Evolutionary conservation across 2,329 filamentous ascomycete species (phyloP).

Genomic region (Scedosporium boydii): DNA sequence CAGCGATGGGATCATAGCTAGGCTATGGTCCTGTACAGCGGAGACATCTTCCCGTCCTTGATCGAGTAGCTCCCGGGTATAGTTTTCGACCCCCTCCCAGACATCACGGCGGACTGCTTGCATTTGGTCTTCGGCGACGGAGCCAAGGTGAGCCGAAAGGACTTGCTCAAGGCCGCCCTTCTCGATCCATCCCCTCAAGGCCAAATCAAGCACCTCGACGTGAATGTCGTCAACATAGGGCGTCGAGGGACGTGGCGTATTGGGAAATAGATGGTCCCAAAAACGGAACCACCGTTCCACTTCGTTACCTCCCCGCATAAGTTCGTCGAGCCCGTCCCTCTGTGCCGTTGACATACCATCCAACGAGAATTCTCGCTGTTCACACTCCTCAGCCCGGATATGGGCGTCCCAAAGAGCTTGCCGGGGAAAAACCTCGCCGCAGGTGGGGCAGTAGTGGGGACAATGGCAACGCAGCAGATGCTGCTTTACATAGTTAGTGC

Average conservation of each 20-base stretch:
- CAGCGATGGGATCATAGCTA: too few relatives aligned
- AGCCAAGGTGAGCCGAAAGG: neutral
- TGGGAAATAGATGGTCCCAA: neutral
- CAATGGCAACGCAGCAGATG: neutral
- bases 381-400: neutral
- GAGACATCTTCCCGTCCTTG: too few relatives aligned
- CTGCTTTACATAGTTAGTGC: slow-evolving; percentile 1
- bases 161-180: neutral
- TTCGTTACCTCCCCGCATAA: neutral
- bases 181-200: neutral
- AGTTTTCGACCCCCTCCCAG: too few relatives aligned
- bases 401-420: neutral
- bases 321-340: neutral
- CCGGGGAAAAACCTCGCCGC: neutral
- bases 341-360: neutral
- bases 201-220: neutral
- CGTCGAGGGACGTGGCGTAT: neutral
- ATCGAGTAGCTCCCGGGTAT: too few relatives aligned
- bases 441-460: neutral
- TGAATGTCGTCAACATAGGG: neutral
- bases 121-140: neutral
- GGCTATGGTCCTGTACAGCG: too few relatives aligned
- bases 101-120: neutral
- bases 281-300: neutral
- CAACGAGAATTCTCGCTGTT: neutral